Percentiles rank a stretch among this genome's conserved stretches.
Conservation (phyloP, 2,329 filamentous ascomycete species). For the Didymella segeticola region DNA sequence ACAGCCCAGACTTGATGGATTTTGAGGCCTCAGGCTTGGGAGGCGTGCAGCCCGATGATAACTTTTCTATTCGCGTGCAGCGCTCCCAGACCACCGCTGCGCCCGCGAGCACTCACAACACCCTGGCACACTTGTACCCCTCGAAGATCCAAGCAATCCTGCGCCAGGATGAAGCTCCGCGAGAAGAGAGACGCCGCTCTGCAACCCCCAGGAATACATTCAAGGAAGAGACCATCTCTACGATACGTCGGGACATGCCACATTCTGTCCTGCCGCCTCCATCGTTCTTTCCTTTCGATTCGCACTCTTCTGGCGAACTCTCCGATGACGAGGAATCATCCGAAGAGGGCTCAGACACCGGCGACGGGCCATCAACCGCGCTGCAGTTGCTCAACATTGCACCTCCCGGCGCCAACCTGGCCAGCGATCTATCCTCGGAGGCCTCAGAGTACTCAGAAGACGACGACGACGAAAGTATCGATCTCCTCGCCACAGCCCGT, state of each 20-base stretch:
- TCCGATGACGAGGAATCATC: conserved; percentile 39
- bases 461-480: conserved; percentile 50
- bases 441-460: conserved; percentile 38
- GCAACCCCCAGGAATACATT: conserved; percentile 50
- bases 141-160: conserved; percentile 47
- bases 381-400: conserved; percentile 41
- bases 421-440: conserved; percentile 18
- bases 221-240: conserved; percentile 69
- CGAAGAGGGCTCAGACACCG: conserved; percentile 3
- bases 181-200: conserved; percentile 10
- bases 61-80: conserved; percentile 61
- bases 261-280: conserved; percentile 54
- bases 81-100: conserved; percentile 31
- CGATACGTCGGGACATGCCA: conserved; percentile 69
- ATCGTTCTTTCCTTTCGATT: conserved; percentile 51
- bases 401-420: not conserved
- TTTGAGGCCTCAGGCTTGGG: conserved; percentile 63
- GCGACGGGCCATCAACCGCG: conserved; percentile 27
- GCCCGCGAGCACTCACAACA: conserved; percentile 4
- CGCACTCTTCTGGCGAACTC: conserved; percentile 41
- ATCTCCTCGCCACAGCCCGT: conserved; percentile 55
- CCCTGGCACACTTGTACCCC: conserved; percentile 28
- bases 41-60: conserved; percentile 65
- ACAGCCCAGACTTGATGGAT: conserved; percentile 41
- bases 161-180: conserved; percentile 16